A percentile compares a stretch with the other conserved stretches of the same genome.
These are phyloP conservation scores for Rhodosporidiobolus odoratus DNA, from an alignment of 768 basidiomycete species.

Conservation along the genomic window DNA sequence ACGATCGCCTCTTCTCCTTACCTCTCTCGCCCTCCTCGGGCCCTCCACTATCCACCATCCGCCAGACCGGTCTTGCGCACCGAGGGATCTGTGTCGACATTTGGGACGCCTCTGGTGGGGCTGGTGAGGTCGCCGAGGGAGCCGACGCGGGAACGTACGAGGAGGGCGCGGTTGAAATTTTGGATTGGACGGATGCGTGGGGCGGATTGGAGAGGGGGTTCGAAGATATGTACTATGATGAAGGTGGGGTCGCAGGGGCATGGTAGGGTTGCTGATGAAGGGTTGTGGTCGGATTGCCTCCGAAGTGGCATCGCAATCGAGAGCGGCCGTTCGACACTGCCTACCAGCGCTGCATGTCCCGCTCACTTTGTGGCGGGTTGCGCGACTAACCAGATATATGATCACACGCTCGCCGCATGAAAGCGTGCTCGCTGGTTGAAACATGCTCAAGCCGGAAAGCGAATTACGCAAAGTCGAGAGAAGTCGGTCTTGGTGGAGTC, in stretches of 20 bases:
- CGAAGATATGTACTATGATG: constrained; percentile 28
- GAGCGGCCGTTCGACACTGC: too few relatives aligned
- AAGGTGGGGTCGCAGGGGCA: constrained; percentile 1
- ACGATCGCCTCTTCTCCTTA: constrained; percentile 11
- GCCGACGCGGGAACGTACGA: constrained; percentile 22
- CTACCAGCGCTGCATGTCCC: too few relatives aligned
- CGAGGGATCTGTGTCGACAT: constrained; percentile 35
- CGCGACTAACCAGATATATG: too few relatives aligned
- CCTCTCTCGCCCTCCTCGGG: not conserved
- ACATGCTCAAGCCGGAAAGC: too few relatives aligned
- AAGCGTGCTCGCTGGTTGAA: too few relatives aligned
- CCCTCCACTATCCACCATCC: not conserved
- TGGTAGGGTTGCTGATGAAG: not conserved
- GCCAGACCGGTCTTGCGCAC: constrained; percentile 1
- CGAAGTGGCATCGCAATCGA: too few relatives aligned
- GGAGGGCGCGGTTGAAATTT: constrained; percentile 5
- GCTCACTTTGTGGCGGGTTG: too few relatives aligned
- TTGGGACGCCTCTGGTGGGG: constrained; percentile 29
- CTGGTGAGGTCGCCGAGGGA: constrained; percentile 28
- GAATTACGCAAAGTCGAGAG: too few relatives aligned
- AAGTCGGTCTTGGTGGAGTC: too few relatives aligned
- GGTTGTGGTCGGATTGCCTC: too few relatives aligned
- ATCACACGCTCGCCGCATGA: too few relatives aligned
- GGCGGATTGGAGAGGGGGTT: constrained; percentile 21
- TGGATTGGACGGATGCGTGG: constrained; percentile 1